Percentiles rank a stretch among this genome's conserved stretches.
These are phyloP conservation scores for Populus ilicifolia DNA, from an alignment of 345 rosid species.

Conservation along the genomic window DNA sequence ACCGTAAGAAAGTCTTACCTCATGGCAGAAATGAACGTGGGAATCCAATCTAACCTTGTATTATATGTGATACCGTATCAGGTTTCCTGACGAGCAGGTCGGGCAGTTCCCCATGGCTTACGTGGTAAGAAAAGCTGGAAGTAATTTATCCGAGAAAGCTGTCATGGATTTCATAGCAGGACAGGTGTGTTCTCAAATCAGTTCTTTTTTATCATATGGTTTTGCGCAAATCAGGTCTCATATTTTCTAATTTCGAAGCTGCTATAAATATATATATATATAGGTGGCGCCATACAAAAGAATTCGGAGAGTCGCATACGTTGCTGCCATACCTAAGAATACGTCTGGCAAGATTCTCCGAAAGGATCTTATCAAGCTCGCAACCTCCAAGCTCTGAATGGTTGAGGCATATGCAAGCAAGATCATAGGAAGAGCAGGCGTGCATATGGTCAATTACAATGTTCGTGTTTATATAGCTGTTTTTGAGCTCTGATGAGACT, in stretches of 20 bases:
- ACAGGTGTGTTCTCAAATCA: conserved; percentile 39
- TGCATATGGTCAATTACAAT: neutral
- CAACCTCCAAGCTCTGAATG: conserved; percentile 64
- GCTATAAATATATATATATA: conserved; percentile 10
- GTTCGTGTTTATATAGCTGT: neutral
- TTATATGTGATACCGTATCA: conserved; percentile 11
- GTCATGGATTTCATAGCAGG: conserved; percentile 63
- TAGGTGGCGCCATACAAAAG: conserved; percentile 88
- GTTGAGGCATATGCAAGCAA: neutral
- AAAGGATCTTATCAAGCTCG: conserved; percentile 74
- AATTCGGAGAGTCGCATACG: conserved; percentile 56
- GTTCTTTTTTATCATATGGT: neutral
- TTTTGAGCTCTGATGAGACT: neutral
- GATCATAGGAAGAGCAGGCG: neutral
- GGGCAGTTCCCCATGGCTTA: conserved; percentile 89
- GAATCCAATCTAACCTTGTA: neutral
- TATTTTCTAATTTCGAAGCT: neutral
- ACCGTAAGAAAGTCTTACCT: conserved; percentile 49
- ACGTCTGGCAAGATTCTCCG: conserved; percentile 82
- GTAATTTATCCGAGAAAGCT: conserved; percentile 39
- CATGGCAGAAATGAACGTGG: neutral
- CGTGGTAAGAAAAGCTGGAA: conserved; percentile 59
- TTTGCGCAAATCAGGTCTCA: neutral
- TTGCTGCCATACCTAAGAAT: conserved; percentile 64
- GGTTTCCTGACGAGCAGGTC: conserved; percentile 76